Percentiles rank a stretch among this genome's conserved stretches.
These are phyloP conservation scores for Fusarium verticillioides DNA, from an alignment of 2,329 filamentous ascomycete genomes.

Conservation along the genomic window DNA sequence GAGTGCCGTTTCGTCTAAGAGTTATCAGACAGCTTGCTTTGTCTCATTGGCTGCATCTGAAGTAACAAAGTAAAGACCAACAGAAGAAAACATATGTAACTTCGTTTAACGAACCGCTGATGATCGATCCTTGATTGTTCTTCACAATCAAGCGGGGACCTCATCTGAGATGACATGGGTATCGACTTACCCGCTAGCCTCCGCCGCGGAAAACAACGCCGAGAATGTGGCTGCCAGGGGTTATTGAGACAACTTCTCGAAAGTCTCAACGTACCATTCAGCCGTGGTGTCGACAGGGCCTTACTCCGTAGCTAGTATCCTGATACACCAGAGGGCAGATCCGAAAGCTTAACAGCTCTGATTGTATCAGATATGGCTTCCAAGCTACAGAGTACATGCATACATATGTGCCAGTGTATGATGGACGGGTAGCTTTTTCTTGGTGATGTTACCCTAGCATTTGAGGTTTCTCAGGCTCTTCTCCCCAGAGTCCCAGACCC, in stretches of 20 bases:
- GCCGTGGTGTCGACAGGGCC: slow-evolving; percentile 1
- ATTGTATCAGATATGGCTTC: neutral
- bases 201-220: slow-evolving; percentile 1
- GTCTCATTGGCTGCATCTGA: slow-evolving; percentile 7
- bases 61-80: neutral
- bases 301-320: neutral
- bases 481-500: neutral
- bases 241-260: neutral
- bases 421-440: neutral
- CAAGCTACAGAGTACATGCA: too few species aligned
- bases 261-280: slow-evolving; percentile 6
- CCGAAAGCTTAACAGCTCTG: neutral
- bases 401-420: neutral
- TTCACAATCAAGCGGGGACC: neutral
- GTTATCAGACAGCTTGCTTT: neutral
- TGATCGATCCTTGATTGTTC: neutral
- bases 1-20: neutral
- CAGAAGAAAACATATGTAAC: slow-evolving; percentile 23
- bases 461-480: neutral
- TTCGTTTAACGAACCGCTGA: neutral
- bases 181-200: slow-evolving; percentile 13
- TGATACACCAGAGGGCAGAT: neutral
- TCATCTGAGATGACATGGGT: neutral
- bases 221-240: slow-evolving; percentile 17
- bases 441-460: neutral